Conservation (phyloP, 129 eudicot species). For the Smallanthus sonchifolius region DNA sequence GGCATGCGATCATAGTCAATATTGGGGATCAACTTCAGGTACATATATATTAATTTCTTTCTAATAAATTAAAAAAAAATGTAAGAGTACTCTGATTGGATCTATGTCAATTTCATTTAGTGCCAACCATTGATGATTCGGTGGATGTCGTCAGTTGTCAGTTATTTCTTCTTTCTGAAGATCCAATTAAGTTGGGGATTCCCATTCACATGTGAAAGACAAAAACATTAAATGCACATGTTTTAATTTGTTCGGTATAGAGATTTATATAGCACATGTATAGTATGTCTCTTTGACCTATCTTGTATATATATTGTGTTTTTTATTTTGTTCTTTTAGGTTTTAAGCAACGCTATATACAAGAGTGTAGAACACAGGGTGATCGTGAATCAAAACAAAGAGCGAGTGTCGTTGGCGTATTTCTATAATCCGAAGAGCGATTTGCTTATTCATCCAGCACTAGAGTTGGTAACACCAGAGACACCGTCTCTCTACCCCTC, state of each 20-base stretch:
- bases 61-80: background rate
- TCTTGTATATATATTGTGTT: background rate
- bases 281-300: background rate
- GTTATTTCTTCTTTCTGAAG: too few species aligned
- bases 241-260: background rate
- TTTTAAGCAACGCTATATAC: constrained; percentile 64
- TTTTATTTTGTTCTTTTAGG: constrained; percentile 22
- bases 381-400: constrained; percentile 56
- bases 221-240: background rate
- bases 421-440: constrained; percentile 80
- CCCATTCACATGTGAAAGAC: background rate
- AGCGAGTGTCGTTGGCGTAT: constrained; percentile 71
- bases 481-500: constrained; percentile 60
- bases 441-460: constrained; percentile 51
- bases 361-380: constrained; percentile 87
- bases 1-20: constrained; percentile 64
- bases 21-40: constrained; percentile 94
- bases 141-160: background rate
- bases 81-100: background rate
- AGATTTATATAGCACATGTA: background rate
- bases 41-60: background rate
- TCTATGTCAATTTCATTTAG: background rate
- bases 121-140: background rate
- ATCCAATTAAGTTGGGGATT: too few species aligned
- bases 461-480: constrained; percentile 49